A percentile compares a stretch with the other conserved stretches of the same genome.
Conservation (phyloP, 441 rosid genomes). For the Arabidopsis hybrid region DNA sequence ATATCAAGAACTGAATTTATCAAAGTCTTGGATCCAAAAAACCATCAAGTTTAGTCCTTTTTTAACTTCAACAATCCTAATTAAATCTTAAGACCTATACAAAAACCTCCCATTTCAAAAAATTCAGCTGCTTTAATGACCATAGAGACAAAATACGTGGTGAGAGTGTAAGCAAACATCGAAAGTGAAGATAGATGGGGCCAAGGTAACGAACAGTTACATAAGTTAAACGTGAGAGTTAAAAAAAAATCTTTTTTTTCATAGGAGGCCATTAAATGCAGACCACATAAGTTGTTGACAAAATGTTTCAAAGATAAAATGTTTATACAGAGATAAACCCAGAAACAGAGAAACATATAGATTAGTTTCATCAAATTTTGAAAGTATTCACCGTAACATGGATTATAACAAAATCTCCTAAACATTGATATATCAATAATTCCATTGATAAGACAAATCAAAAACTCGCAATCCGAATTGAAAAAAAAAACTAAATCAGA, state of each 20-base stretch:
- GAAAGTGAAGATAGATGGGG: conserved; percentile 33
- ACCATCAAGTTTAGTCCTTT: too few species aligned
- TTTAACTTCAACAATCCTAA: background rate
- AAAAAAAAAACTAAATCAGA: conserved; percentile 7
- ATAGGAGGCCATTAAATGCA: conserved; percentile 30
- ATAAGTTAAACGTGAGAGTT: background rate
- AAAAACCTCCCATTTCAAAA: background rate
- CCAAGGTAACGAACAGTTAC: conserved; percentile 29
- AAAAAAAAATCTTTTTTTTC: background rate
- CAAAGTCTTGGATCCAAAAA: background rate
- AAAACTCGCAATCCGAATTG: background rate
- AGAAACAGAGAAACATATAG: conserved; percentile 31
- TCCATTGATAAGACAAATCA: background rate
- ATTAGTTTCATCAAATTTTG: background rate
- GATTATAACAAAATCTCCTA: background rate
- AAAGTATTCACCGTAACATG: conserved; percentile 6
- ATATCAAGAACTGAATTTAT: background rate
- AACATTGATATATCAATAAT: background rate
- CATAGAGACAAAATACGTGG: conserved; percentile 28
- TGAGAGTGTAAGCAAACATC: conserved; percentile 16
- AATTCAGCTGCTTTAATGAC: background rate
- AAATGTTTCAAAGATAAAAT: conserved; percentile 8
- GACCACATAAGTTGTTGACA: conserved; percentile 32
- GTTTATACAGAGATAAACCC: conserved; percentile 16
- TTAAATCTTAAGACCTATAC: background rate